phyloP scores from a whole-genome alignment of 192 early-diverging fungal species.

The Umbelopsis ramanniana region DNA sequence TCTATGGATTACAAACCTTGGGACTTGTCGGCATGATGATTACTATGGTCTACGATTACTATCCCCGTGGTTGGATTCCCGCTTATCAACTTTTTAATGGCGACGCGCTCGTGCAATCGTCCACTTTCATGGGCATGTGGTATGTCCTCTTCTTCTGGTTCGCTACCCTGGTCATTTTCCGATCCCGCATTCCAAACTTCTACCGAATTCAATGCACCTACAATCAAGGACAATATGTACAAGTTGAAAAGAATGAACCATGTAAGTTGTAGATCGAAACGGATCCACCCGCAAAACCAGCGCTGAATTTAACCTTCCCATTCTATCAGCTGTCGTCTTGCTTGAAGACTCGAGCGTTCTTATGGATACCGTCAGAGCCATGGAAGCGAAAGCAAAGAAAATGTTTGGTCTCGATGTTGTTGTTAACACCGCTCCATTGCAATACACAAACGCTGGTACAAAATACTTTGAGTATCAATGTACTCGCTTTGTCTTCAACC shows the following conservation, averaged over 20 bases:
- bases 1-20: constrained; percentile 44
- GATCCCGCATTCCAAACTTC: constrained; percentile 51
- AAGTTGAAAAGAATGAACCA: constrained; percentile 48
- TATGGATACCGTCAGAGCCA: constrained; percentile 30
- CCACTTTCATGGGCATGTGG: constrained; percentile 58
- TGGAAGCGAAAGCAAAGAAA: constrained; percentile 28
- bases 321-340: constrained; percentile 37
- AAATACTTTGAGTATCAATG: constrained; percentile 74
- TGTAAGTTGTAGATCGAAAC: constrained; percentile 21
- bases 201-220: constrained; percentile 55
- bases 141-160: constrained; percentile 53
- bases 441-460: constrained; percentile 51
- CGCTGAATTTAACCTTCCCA: neutral
- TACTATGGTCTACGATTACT: constrained; percentile 51
- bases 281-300: neutral
- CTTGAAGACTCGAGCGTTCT: constrained; percentile 40
- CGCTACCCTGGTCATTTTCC: constrained; percentile 43
- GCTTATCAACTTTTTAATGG: constrained; percentile 41
- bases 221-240: constrained; percentile 44
- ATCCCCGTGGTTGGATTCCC: constrained; percentile 49
- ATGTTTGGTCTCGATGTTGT: constrained; percentile 45
- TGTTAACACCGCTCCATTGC: constrained; percentile 47
- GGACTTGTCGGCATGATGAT: constrained; percentile 45
- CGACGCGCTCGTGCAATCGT: constrained; percentile 38
- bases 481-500: constrained; percentile 73